Conservation (phyloP, 2,329 filamentous ascomycete species). For the Cercospora beticola region DNA sequence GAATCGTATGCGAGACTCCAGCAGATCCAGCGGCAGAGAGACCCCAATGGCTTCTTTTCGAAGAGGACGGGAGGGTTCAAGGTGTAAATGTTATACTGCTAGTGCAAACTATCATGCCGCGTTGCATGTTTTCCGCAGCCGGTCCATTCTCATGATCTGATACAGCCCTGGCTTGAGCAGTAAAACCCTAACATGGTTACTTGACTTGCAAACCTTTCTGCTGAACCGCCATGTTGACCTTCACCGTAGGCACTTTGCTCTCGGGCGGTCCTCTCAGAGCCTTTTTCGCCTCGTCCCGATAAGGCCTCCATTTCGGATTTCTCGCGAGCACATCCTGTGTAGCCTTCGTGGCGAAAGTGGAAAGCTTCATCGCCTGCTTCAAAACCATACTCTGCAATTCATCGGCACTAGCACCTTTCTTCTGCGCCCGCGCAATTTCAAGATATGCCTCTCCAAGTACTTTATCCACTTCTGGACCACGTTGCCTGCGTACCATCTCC, state of each 20-base stretch:
- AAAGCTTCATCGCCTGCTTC: slow-evolving; percentile 28
- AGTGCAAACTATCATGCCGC: neutral
- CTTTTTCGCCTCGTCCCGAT: slow-evolving; percentile 23
- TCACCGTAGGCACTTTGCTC: slow-evolving; percentile 30
- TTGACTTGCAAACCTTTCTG: slow-evolving; percentile 19
- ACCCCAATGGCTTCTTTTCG: slow-evolving; percentile 28
- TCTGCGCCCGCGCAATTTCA: slow-evolving; percentile 27
- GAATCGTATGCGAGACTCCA: slow-evolving; percentile 23
- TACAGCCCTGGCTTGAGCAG: neutral
- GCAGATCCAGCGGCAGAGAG: slow-evolving; percentile 23
- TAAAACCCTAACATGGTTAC: neutral
- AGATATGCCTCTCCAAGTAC: slow-evolving; percentile 27
- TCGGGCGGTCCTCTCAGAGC: slow-evolving; percentile 22
- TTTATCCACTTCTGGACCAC: slow-evolving; percentile 31
- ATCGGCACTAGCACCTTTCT: slow-evolving; percentile 22
- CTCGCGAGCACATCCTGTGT: slow-evolving; percentile 32
- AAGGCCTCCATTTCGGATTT: slow-evolving; percentile 31
- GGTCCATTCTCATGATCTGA: too few species aligned
- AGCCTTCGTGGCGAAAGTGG: slow-evolving; percentile 26
- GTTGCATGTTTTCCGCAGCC: neutral
- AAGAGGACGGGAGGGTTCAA: slow-evolving; percentile 26
- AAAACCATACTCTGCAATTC: slow-evolving; percentile 29
- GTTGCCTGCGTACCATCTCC: slow-evolving; percentile 27
- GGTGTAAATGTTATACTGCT: slow-evolving; percentile 7
- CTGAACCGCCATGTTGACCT: slow-evolving; percentile 31